phyloP scores from a whole-genome alignment of 164 flowering plant genomes.

The Liquidambar formosana region DNA sequence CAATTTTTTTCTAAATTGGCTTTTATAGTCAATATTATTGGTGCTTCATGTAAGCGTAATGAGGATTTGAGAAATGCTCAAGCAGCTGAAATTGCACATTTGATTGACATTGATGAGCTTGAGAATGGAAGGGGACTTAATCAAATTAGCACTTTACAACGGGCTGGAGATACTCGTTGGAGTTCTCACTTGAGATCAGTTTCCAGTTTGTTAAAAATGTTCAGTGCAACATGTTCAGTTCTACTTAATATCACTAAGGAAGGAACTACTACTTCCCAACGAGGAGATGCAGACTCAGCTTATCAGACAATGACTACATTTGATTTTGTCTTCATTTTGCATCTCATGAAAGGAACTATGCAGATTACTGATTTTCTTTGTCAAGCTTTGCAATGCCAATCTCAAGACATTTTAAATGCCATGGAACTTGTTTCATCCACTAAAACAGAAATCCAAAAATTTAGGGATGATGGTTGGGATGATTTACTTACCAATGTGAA shows the following conservation, averaged over 20 bases:
- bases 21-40: background rate
- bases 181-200: constrained; percentile 4
- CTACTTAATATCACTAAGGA: background rate
- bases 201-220: background rate
- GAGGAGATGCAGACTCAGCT: background rate
- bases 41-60: background rate
- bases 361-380: background rate
- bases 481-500: no score
- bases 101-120: constrained; percentile 6
- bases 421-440: no score
- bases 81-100: background rate
- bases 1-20: no score
- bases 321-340: constrained; percentile 7
- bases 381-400: no score
- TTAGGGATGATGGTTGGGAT: no score
- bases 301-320: background rate
- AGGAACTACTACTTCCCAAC: no score
- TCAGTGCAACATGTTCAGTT: background rate
- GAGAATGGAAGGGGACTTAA: constrained; percentile 10
- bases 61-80: background rate
- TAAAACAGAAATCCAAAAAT: no score
- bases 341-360: background rate
- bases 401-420: no score
- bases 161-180: constrained; percentile 8
- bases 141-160: constrained; percentile 12